Conservation (phyloP, 2,329 filamentous ascomycete species). For the Malbranchea cinnamomea region DNA sequence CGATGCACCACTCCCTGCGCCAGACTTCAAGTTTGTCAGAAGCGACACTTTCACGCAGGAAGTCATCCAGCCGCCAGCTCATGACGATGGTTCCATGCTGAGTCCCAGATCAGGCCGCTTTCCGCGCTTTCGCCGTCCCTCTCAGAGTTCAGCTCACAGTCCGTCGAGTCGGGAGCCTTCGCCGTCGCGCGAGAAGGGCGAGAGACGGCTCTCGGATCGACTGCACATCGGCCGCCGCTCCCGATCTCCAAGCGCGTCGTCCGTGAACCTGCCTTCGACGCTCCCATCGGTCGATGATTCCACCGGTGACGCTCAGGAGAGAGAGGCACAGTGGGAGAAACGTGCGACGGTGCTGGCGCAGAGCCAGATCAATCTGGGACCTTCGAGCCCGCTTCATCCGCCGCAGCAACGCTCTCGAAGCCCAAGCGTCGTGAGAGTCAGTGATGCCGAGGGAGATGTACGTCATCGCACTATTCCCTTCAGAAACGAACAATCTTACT, state of each 20-base stretch:
- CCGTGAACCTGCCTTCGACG: slow-evolving; percentile 62
- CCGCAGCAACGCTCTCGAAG: slow-evolving; percentile 16
- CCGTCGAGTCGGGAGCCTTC: slow-evolving; percentile 2
- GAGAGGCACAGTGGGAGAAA: slow-evolving; percentile 78
- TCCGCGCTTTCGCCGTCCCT: slow-evolving; percentile 19
- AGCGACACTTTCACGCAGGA: slow-evolving; percentile 72
- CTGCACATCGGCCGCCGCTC: slow-evolving; percentile 45
- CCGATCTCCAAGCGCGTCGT: slow-evolving; percentile 39
- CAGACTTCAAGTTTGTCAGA: slow-evolving; percentile 70
- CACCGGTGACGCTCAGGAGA: slow-evolving; percentile 34
- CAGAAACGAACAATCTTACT: not conserved
- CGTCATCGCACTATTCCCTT: slow-evolving; percentile 4
- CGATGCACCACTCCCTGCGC: slow-evolving; percentile 21
- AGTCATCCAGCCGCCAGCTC: slow-evolving; percentile 54
- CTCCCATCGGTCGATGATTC: slow-evolving; percentile 55
- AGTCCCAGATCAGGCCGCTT: slow-evolving; percentile 16
- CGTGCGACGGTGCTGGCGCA: slow-evolving; percentile 77
- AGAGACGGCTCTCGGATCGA: slow-evolving; percentile 45
- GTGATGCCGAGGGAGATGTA: slow-evolving; percentile 24
- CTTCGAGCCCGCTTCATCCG: slow-evolving; percentile 1
- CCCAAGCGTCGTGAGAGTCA: slow-evolving; percentile 18
- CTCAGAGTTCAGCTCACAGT: slow-evolving; percentile 8
- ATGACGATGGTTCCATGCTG: slow-evolving; percentile 21
- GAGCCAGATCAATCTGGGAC: slow-evolving; percentile 31
- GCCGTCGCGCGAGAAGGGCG: slow-evolving; percentile 13